phyloP scores from a whole-genome alignment of 768 basidiomycete species.

The Auricularia auricula-judae region DNA sequence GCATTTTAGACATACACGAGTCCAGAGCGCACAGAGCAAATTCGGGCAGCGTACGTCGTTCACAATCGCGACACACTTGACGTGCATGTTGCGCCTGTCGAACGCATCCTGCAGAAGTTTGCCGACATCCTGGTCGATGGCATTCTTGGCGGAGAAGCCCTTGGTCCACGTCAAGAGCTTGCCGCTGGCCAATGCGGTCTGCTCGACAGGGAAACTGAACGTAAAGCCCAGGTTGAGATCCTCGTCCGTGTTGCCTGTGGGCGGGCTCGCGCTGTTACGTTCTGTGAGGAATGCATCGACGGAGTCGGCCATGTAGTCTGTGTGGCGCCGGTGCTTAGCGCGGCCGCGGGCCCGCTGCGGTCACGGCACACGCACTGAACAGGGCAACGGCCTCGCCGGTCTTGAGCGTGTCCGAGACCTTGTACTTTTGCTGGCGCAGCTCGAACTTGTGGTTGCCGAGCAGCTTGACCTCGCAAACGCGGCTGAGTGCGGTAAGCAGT shows the following conservation, averaged over 20 bases:
- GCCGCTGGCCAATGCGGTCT: constrained; percentile 84
- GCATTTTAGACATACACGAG: not conserved
- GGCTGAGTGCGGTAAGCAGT: constrained; percentile 33
- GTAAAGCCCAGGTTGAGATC: constrained; percentile 74
- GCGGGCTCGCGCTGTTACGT: constrained; percentile 27
- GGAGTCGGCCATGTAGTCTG: constrained; percentile 96
- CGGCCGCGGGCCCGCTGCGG: constrained; percentile 3
- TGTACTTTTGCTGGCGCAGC: constrained; percentile 92
- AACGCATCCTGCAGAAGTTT: constrained; percentile 86
- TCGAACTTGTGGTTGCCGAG: constrained; percentile 82
- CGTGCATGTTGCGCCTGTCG: constrained; percentile 83
- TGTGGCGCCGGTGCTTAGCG: not conserved
- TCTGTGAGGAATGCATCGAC: constrained; percentile 91
- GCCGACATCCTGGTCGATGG: constrained; percentile 82
- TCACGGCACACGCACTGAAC: constrained; percentile 50
- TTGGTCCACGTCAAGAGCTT: constrained; percentile 93
- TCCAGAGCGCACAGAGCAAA: constrained; percentile 1
- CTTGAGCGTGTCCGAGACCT: constrained; percentile 87
- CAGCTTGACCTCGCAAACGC: constrained; percentile 90
- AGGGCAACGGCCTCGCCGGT: constrained; percentile 79
- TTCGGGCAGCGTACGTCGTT: constrained; percentile 61
- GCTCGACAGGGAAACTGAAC: constrained; percentile 96
- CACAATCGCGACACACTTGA: constrained; percentile 83
- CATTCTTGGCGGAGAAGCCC: constrained; percentile 88
- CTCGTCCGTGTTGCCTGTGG: constrained; percentile 13